phyloP scores from a whole-genome alignment of 140 eudicot genomes.

The Senecio squalidus region DNA sequence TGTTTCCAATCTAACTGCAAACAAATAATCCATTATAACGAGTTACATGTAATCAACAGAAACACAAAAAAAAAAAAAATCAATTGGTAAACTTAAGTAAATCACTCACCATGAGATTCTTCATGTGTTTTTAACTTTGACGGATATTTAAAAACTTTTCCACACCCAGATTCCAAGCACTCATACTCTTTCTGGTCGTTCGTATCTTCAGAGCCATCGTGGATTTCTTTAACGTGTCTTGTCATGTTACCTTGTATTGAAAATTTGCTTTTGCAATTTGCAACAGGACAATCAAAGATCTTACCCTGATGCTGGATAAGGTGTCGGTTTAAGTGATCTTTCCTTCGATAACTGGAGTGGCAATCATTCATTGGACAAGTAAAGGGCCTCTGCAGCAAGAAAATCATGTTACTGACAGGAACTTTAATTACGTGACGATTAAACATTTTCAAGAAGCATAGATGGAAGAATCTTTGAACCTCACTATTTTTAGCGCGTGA shows the following conservation, averaged over 20 bases:
- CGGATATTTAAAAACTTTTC: slow-evolving; percentile 63
- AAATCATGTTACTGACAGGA: neutral
- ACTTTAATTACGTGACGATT: neutral
- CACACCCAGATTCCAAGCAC: slow-evolving; percentile 74
- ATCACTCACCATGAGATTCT: slow-evolving; percentile 66
- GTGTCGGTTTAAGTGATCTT: slow-evolving; percentile 87
- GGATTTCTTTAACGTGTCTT: slow-evolving; percentile 70
- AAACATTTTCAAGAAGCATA: neutral
- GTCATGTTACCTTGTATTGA: slow-evolving; percentile 54
- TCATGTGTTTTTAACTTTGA: slow-evolving; percentile 62
- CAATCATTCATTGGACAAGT: slow-evolving; percentile 65
- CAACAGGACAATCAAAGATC: slow-evolving; percentile 52
- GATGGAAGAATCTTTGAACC: slow-evolving; percentile 30
- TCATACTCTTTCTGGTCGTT: slow-evolving; percentile 28
- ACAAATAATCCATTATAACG: neutral
- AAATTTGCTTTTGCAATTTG: slow-evolving; percentile 50
- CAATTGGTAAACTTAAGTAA: neutral
- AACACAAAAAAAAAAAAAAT: neutral
- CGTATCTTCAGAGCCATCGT: slow-evolving; percentile 29
- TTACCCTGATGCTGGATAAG: slow-evolving; percentile 81
- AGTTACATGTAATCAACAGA: neutral
- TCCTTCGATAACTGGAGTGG: slow-evolving; percentile 64
- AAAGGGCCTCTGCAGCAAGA: slow-evolving; percentile 65
- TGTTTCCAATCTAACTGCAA: slow-evolving; percentile 64
- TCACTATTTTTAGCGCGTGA: slow-evolving; percentile 59